Conservation (phyloP, 108 stramenopile species). For the Nitzschia sp. region DNA sequence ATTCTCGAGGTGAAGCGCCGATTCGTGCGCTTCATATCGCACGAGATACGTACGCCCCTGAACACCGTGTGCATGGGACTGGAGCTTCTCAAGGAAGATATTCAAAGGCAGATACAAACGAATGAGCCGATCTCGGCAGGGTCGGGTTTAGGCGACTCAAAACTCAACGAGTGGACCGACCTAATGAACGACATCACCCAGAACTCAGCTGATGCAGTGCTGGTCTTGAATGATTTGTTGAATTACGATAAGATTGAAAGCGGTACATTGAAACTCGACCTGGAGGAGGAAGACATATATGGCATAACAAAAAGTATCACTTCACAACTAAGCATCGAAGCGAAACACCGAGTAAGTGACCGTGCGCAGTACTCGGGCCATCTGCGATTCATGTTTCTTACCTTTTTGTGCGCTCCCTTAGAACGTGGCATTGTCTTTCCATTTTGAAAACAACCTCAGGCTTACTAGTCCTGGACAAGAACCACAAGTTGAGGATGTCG, state of each 20-base stretch:
- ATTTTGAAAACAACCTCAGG: no score
- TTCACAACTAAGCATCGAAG: no score
- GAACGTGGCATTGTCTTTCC: no score
- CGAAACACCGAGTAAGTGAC: no score
- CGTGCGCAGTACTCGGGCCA: no score
- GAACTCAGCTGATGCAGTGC: constrained; percentile 27
- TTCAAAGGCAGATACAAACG: constrained; percentile 2
- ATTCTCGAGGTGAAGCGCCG: constrained; percentile 40
- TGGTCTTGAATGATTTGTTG: constrained; percentile 35
- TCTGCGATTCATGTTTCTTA: no score
- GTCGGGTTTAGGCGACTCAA: not conserved
- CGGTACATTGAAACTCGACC: constrained; percentile 25
- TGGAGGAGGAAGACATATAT: constrained; percentile 12
- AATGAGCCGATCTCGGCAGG: not conserved
- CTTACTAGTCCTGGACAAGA: no score
- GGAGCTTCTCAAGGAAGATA: constrained; percentile 31
- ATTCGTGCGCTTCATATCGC: constrained; percentile 41
- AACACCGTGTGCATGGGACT: constrained; percentile 52
- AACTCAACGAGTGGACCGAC: not conserved
- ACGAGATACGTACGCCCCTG: constrained; percentile 51
- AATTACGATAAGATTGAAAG: constrained; percentile 47
- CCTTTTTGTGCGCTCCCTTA: no score
- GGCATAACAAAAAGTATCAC: no score
- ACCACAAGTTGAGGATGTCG: no score
- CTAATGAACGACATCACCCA: constrained; percentile 20